A percentile compares a stretch with the other conserved stretches of the same genome.
phyloP scores from a whole-genome alignment of 495 filamentous ascomycete species.

The Penicillium cosmopolitanum region DNA sequence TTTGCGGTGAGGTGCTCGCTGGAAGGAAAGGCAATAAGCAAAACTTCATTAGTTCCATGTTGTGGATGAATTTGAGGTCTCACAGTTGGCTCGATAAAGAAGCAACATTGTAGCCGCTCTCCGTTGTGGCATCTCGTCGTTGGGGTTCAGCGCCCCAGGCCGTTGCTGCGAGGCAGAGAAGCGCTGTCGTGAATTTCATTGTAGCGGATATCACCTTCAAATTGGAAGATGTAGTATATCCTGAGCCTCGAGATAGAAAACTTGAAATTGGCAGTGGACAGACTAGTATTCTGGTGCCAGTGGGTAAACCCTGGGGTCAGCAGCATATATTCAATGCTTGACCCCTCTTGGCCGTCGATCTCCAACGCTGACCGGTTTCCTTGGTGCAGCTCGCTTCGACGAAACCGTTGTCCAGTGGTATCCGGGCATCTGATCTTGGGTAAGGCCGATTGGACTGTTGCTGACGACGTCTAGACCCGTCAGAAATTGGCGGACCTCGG shows the following conservation, averaged over 20 bases:
- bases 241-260: background rate
- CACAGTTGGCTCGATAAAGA: constrained; percentile 24
- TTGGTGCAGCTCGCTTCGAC: background rate
- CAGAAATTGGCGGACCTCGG: background rate
- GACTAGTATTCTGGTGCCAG: background rate
- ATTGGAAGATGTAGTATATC: background rate
- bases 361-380: background rate
- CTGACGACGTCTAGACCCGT: constrained; percentile 1
- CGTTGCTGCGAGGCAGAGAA: constrained; percentile 13
- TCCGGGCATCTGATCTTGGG: background rate
- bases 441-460: background rate
- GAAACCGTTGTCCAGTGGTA: background rate
- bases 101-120: constrained; percentile 18
- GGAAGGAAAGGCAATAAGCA: constrained; percentile 7
- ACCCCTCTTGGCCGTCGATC: constrained; percentile 12
- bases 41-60: background rate
- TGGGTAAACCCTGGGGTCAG: background rate
- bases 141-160: constrained; percentile 15
- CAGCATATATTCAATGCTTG: constrained; percentile 31
- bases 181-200: constrained; percentile 17
- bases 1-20: constrained; percentile 18
- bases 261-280: background rate
- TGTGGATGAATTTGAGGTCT: background rate
- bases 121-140: constrained; percentile 16
- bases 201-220: background rate